Conservation (phyloP, 345 rosid genomes). For the Clarkia xantiana region DNA sequence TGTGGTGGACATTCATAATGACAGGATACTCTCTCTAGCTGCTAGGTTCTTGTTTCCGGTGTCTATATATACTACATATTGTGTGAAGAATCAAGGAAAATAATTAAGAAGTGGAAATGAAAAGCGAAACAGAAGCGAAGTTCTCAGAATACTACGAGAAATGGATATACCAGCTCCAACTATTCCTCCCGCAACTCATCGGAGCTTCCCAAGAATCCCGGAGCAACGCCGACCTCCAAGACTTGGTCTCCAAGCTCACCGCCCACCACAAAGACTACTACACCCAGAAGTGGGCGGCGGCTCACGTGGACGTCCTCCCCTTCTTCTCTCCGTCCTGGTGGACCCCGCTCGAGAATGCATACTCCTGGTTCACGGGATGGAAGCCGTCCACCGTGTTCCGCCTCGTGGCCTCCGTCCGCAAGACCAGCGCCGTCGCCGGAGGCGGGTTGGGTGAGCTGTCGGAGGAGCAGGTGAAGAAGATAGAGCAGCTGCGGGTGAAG, state of each 20-base stretch:
- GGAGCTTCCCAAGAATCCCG: not conserved
- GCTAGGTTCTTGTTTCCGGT: no score
- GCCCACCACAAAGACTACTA: slow-evolving; percentile 68
- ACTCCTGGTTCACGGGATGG: slow-evolving; percentile 75
- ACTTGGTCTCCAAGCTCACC: slow-evolving; percentile 41
- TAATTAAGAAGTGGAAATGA: slow-evolving; percentile 4
- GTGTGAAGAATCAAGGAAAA: no score
- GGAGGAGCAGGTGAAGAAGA: slow-evolving; percentile 34
- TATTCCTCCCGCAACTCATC: slow-evolving; percentile 8
- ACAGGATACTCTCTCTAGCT: no score
- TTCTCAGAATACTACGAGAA: slow-evolving; percentile 42
- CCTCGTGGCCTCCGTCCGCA: slow-evolving; percentile 31
- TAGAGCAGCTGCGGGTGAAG: slow-evolving; percentile 42
- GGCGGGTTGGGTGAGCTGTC: slow-evolving; percentile 14
- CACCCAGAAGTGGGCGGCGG: slow-evolving; percentile 62
- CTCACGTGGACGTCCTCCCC: slow-evolving; percentile 35
- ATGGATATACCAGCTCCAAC: slow-evolving; percentile 50
- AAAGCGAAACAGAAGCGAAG: slow-evolving; percentile 23
- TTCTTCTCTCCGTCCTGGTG: slow-evolving; percentile 55
- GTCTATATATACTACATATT: no score
- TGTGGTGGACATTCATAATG: no score
- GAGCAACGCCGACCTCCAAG: slow-evolving; percentile 16
- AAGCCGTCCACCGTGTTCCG: slow-evolving; percentile 48
- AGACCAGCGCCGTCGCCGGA: slow-evolving; percentile 9
- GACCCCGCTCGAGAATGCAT: slow-evolving; percentile 46